Evolutionary conservation across 441 rosid genomes (phyloP).

Genomic region (Rhodomyrtus psidioides): DNA sequence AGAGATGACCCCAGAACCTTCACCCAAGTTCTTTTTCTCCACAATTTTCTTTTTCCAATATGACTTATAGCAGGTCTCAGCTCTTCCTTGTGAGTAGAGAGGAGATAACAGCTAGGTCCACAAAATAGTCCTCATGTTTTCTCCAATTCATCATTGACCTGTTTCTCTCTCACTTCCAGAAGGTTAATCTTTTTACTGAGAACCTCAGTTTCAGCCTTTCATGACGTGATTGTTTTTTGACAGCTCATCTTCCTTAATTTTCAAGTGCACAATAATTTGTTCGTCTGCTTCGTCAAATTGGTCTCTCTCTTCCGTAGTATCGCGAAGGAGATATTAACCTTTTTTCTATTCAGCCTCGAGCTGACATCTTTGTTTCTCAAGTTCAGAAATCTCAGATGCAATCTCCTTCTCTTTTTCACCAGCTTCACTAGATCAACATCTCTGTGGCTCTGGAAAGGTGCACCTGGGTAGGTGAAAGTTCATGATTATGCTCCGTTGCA

Average conservation of each 20-base stretch:
- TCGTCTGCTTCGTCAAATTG: constrained; percentile 94
- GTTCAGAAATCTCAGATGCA: constrained; percentile 60
- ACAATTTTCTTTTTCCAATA: constrained; percentile 71
- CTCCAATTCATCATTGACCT: constrained; percentile 68
- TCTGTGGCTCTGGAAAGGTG: no score
- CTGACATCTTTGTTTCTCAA: constrained; percentile 76
- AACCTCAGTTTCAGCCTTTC: constrained; percentile 76
- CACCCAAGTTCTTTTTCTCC: constrained; percentile 69
- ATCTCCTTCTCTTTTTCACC: no score
- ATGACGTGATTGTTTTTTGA: constrained; percentile 70
- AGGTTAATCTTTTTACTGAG: constrained; percentile 85
- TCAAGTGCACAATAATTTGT: constrained; percentile 78
- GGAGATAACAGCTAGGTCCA: constrained; percentile 59
- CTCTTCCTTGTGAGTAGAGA: constrained; percentile 77
- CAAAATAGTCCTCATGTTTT: constrained; percentile 75
- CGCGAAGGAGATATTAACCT: constrained; percentile 78
- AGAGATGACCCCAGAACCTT: constrained; percentile 43
- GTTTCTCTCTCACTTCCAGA: constrained; percentile 71
- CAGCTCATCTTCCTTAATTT: constrained; percentile 90
- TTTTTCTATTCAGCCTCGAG: constrained; percentile 89
- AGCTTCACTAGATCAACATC: no score
- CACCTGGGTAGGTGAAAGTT: no score
- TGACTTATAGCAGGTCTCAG: constrained; percentile 66
- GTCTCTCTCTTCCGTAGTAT: constrained; percentile 87
- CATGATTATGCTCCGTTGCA: no score